Base-by-base conservation (phyloP, 352 stramenopile genomes). In the Pythium pyrilobum region DNA sequence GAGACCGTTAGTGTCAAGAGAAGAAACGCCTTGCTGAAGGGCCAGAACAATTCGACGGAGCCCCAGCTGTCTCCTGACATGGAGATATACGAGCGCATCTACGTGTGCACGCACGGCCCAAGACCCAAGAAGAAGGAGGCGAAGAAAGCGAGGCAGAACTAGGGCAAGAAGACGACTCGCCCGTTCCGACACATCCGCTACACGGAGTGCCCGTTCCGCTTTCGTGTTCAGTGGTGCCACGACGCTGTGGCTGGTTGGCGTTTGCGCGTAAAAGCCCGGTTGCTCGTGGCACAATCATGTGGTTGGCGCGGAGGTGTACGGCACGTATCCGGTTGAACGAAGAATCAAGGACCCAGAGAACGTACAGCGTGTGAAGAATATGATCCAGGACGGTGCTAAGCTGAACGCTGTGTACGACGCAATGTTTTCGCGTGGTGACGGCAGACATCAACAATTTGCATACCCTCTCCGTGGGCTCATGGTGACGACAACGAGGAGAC, bases 21-120 rank as follows among this genome's bases (percentile, higher is more conserved):
- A 15, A 40, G 34, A 40, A 40, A 40, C 34, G 12, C 29, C 12
- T 12, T 18, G 38, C 10, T 18, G 5, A 49, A 37, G 25, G 13
- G 21, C 42, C 24, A 28, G 15, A 28, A 36, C 15, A 25, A 16
- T 2, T 24, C 23, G 4, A 11, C 18, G 6, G 12, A 36, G 41
- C 41, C 42, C 7, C 15, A 18, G 1, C 10, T 52, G 1, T 31
- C 45, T 1, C 3, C 6, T 5, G 32, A 52, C 2, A 1, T 20
- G 3, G 29, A 7, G 1, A 23, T n/a, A 4, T 52, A 29, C 25
- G 29, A 31, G 24, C 45, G 45, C 12, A 21, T 27, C n/a, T 52
- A 42, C 21, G 21, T 52, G 2, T 52, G 45, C 23, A 52, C 45
- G 18, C 45, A 52, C 23, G 45, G 45, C 2, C n/a, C 41, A 20